Evolutionary conservation across 768 basidiomycete species (phyloP), one percentile per base, ranked within the genome.

Genomic region (Suillus occidentalis): DNA sequence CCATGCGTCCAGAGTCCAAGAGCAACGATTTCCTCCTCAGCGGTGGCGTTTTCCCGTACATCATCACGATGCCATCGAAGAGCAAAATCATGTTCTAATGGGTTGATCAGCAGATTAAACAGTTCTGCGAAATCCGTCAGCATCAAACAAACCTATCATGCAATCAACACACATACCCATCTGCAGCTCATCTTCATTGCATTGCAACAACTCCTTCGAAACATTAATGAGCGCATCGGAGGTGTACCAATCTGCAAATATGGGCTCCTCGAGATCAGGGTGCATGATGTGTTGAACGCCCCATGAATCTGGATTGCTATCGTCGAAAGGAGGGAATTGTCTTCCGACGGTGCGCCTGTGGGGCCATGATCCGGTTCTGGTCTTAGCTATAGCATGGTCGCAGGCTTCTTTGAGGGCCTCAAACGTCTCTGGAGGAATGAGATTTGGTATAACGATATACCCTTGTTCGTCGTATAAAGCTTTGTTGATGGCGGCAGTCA

Each of bases 241-340:
- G 14, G 88, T 87, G 69, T 92, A 93, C 88, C 89, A 92, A 64
- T 77, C 77, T 36, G 83, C 83, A 64, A 92, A 92, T 20, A 70
- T 79, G 0, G 83, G 79, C 69, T 90, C 87, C 0, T 74, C 78
- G 0, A 93, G 81, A 39, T 82, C 86, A 1, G 90, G 91, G 70
- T 92, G 91, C 92, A 94, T 92, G 53, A 90, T 73, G 66, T 92
- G 90, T 68, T 92, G 91, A 2, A 92, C 86, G 2, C 91, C 92
- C 91, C 91, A 92, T 0, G 88, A 85, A 74, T 93, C 91, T 2
- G 85, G 83, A 60, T 85, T 75, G 47, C 69, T 79, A 39, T 83
- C 75, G 61, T 82, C 87, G 68, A 82, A 92, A 0, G 91, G 91
- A 4, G 91, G 90, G 66, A 92, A 93, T 72, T 91, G 89, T 66